Conservation (phyloP, 2,329 filamentous ascomycete species). For the Nemania bipapillata region DNA sequence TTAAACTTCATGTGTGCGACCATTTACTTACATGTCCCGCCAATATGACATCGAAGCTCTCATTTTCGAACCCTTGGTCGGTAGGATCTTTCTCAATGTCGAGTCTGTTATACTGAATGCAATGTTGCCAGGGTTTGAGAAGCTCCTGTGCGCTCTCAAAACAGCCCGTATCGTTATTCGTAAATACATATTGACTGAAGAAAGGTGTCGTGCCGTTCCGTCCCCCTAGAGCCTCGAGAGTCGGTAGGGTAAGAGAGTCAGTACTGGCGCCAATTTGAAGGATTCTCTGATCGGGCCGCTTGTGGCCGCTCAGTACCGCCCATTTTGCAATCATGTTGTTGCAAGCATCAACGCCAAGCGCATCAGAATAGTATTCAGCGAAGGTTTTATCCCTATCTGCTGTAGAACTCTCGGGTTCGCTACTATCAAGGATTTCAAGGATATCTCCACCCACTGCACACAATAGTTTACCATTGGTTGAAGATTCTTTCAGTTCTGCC, state of each 20-base stretch:
- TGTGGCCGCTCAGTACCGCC: not conserved
- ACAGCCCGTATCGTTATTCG: not conserved
- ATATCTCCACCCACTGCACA: not conserved
- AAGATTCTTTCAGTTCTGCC: not conserved
- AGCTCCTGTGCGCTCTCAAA: not conserved
- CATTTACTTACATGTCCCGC: constrained; percentile 3
- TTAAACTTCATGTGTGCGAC: not conserved
- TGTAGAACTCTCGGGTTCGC: not conserved
- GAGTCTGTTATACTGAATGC: not conserved
- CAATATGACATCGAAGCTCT: constrained; percentile 8
- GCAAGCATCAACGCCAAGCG: not conserved
- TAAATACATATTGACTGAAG: constrained; percentile 5
- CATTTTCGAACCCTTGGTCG: constrained; percentile 1
- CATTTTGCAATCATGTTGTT: constrained; percentile 7
- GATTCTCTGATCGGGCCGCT: not conserved
- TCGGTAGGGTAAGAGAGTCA: not conserved
- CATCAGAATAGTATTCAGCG: not conserved
- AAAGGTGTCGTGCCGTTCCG: not conserved
- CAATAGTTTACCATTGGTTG: not conserved
- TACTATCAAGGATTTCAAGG: not conserved
- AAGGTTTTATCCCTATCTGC: not conserved
- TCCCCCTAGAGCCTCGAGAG: not conserved
- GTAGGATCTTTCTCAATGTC: constrained; percentile 4
- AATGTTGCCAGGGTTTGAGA: not conserved
- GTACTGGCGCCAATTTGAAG: not conserved